These are phyloP conservation scores for Coix lacrymajobi DNA, from an alignment of 176 grass and related monocot species.

Conservation along the genomic window DNA sequence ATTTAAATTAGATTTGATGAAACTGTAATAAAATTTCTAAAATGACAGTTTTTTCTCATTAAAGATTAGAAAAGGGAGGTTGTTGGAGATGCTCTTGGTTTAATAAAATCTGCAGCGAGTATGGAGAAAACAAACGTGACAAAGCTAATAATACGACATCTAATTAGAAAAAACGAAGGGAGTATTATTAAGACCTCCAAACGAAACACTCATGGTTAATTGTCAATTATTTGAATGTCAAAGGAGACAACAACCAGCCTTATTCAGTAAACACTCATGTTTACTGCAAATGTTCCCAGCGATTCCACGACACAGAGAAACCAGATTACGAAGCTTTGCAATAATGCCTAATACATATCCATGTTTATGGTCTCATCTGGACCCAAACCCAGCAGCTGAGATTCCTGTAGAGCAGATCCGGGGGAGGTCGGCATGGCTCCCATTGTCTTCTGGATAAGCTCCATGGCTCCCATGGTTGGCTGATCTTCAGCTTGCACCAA, in stretches of 20 bases:
- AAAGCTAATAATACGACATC: too few species aligned
- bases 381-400: neutral
- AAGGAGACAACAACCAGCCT: neutral
- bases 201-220: neutral
- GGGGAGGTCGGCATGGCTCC: neutral
- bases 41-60: too few species aligned
- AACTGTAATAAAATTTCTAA: too few species aligned
- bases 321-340: neutral
- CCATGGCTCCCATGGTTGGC: neutral
- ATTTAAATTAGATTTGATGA: too few species aligned
- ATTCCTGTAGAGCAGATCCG: neutral
- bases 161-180: too few species aligned
- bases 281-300: neutral
- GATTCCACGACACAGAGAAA: neutral
- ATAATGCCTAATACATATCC: constrained; percentile 26
- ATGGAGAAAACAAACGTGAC: too few species aligned
- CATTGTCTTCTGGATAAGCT: constrained; percentile 31
- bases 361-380: neutral
- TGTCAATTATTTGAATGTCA: neutral
- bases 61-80: too few species aligned
- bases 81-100: too few species aligned
- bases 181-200: neutral
- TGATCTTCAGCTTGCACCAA: neutral
- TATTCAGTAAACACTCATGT: neutral
- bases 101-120: too few species aligned